These are phyloP conservation scores for Pythium brassicae DNA, from an alignment of 352 stramenopile genomes.

Conservation along the genomic window DNA sequence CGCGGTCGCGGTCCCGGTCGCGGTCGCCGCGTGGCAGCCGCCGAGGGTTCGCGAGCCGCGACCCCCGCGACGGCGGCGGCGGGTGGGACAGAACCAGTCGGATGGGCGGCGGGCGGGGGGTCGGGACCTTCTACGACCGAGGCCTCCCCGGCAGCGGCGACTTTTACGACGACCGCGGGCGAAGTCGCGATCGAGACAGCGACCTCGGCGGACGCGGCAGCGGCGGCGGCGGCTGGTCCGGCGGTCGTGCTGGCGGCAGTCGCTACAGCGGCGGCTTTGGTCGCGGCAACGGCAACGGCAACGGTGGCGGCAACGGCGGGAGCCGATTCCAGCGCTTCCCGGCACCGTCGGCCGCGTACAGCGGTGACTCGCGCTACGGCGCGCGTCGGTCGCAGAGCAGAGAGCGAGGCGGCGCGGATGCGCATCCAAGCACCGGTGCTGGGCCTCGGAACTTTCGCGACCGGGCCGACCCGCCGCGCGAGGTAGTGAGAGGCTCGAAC, in stretches of 20 bases:
- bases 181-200: conserved; percentile 34
- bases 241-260: conserved; percentile 8
- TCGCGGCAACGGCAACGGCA: conserved; percentile 1
- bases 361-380: conserved; percentile 20
- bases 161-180: conserved; percentile 28
- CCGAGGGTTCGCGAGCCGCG: conserved; percentile 23
- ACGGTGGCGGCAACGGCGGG: conserved; percentile 9
- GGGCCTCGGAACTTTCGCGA: conserved; percentile 20
- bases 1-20: conserved; percentile 39
- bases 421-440: conserved; percentile 1
- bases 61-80: conserved; percentile 6
- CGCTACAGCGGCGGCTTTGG: conserved; percentile 12
- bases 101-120: conserved; percentile 21
- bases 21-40: conserved; percentile 54
- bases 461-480: neutral
- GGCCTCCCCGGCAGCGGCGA: conserved; percentile 17
- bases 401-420: conserved; percentile 33
- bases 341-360: conserved; percentile 17
- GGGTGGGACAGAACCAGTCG: conserved; percentile 11
- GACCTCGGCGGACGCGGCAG: conserved; percentile 16
- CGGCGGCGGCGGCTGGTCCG: conserved; percentile 8
- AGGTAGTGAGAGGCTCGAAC: conserved; percentile 11
- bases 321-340: conserved; percentile 29
- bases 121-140: conserved; percentile 19
- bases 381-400: conserved; percentile 31